phyloP scores from a whole-genome alignment of 148 eudicot genomes.

The Fagopyrum tataricum region DNA sequence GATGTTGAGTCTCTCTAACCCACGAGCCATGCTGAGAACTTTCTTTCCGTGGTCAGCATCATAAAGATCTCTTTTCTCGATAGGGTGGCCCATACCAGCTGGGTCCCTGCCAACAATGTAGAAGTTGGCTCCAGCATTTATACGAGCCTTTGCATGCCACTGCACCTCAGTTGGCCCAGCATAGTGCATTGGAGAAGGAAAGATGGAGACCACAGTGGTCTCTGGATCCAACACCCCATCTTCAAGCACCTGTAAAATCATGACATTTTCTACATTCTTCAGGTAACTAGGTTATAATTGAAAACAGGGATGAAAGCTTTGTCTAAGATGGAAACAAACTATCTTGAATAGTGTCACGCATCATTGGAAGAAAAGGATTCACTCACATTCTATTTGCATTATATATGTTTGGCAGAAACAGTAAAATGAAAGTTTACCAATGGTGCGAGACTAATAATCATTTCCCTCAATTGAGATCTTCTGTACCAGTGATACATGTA shows the following conservation, averaged over 20 bases:
- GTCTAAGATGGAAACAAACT: neutral
- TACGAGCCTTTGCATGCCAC: slow-evolving; percentile 98
- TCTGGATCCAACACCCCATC: slow-evolving; percentile 90
- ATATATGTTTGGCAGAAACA: neutral
- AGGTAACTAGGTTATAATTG: neutral
- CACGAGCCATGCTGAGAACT: slow-evolving; percentile 93
- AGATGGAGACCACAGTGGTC: slow-evolving; percentile 88
- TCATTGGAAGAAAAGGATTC: neutral
- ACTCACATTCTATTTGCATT: neutral
- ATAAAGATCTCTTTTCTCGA: slow-evolving; percentile 76
- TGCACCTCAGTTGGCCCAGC: slow-evolving; percentile 98
- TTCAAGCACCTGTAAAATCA: slow-evolving; percentile 59
- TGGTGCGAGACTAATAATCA: neutral
- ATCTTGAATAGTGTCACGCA: neutral
- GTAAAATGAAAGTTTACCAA: neutral
- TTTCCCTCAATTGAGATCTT: too few relatives aligned
- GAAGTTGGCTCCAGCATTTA: slow-evolving; percentile 92
- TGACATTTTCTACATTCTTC: neutral
- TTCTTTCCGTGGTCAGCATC: slow-evolving; percentile 91
- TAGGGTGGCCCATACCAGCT: slow-evolving; percentile 92
- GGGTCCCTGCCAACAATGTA: slow-evolving; percentile 94
- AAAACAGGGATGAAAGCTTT: neutral
- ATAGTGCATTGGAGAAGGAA: slow-evolving; percentile 97
- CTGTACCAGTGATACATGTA: neutral
- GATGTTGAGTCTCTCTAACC: slow-evolving; percentile 77